phyloP scores from a whole-genome alignment of 2,329 filamentous ascomycete genomes.

The Phoma herbarum region DNA sequence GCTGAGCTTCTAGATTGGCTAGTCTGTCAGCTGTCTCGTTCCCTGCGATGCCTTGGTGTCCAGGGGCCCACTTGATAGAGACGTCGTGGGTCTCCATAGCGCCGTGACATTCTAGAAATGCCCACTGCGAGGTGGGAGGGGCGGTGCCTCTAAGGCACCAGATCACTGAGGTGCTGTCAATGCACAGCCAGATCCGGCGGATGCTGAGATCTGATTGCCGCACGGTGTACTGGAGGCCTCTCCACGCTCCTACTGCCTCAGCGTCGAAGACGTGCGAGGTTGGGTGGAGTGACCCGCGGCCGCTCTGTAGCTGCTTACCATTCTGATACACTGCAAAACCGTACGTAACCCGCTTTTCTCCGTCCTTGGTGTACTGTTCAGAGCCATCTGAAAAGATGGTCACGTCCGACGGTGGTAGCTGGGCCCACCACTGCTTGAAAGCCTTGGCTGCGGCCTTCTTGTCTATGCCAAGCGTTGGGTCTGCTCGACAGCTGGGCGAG shows the following conservation, averaged over 20 bases:
- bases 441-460: neutral
- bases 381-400: slow-evolving; percentile 4
- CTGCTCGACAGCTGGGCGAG: neutral
- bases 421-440: neutral
- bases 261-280: neutral
- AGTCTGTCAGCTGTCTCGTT: neutral
- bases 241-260: neutral
- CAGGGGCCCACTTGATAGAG: no score
- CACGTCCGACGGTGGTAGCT: neutral
- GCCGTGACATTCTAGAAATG: no score
- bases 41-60: neutral
- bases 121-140: neutral
- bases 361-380: neutral
- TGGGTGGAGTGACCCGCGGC: neutral
- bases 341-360: neutral
- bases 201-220: neutral
- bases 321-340: neutral
- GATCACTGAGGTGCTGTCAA: slow-evolving; percentile 2
- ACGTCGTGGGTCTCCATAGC: no score
- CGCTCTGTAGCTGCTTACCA: neutral
- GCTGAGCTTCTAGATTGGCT: slow-evolving; percentile 2
- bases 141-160: neutral
- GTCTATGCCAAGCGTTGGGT: neutral
- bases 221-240: neutral
- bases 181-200: neutral